These are phyloP conservation scores for Vachellia pachyceras DNA, from an alignment of 306 rosid species.

Conservation along the genomic window DNA sequence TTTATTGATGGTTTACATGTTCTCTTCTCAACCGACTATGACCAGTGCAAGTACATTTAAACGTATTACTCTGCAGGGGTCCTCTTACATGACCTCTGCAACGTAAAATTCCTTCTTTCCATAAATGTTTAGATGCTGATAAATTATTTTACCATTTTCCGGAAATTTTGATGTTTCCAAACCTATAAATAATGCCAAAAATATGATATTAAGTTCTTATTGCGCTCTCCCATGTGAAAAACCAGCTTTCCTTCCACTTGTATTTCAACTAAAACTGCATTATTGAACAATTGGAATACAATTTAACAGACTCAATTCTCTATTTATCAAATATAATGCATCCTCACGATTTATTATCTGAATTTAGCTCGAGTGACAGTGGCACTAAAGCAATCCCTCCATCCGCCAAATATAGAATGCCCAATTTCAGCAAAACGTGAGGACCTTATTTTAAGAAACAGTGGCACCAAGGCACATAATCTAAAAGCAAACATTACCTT, in stretches of 20 bases:
- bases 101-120: not conserved
- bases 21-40: not conserved
- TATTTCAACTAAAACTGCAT: not conserved
- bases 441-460: not conserved
- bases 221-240: not conserved
- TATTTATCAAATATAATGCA: not conserved
- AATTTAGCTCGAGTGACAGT: not conserved
- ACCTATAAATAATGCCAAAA: not conserved
- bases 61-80: not conserved
- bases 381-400: not conserved
- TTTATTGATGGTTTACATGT: not conserved
- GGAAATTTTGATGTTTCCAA: not conserved
- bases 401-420: not conserved
- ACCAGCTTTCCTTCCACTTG: not conserved
- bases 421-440: not conserved
- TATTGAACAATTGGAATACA: not conserved
- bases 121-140: not conserved
- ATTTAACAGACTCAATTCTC: not conserved
- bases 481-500: too few species aligned
- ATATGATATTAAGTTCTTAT: not conserved
- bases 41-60: not conserved
- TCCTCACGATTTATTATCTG: not conserved
- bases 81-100: not conserved
- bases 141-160: not conserved
- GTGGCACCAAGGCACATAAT: slow-evolving; percentile 1